Base-by-base conservation (phyloP, 805 yeast species). In the Candida nemodendra region DNA sequence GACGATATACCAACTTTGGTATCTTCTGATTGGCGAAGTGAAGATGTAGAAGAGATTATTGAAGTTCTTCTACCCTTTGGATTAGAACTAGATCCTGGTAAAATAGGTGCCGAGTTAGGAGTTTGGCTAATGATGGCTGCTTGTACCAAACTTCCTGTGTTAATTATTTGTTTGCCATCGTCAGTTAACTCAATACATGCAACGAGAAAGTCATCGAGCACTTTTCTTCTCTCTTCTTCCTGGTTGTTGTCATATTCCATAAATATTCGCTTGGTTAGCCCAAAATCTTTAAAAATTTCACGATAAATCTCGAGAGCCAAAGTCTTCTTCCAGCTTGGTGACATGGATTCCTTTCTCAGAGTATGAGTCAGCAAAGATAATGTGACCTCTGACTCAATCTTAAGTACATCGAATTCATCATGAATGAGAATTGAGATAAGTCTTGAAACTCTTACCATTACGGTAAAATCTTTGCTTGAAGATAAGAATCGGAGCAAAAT, bases 311-410 rank as follows among this genome's bases (percentile, higher is more conserved):
- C 99, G 31, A 88, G 61, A 1, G 89, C 76, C 11, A 89, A 58
- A 2, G 79, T 71, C 43, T 79, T 78, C 46, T 84, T 86, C 97
- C 97, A 91, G 5, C 53, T 40, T 2, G 81, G 79, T 2, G 74
- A 51, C 0, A 71, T 70, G 0, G 80, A 71, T 5, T 77, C 79
- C 23, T 69, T 66, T 1, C 81, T 69, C n/a, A 86, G 54, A n/a
- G 76, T 72, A 54, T 85, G 95, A 13, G 84, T 85, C 23, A 89
- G 61, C 18, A 84, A 66, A 0, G 95, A 80, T 12, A 91, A 62
- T 2, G 90, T 77, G 5, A 88, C 89, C 53, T 89, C 96, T 18
- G 85, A 71, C 59, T 91, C 97, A 22, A 84, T 73, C 35, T 77
- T 82, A 25, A 91, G 61, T 5, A 78, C 71, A 0, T 69, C 61